Evolutionary conservation across 352 stramenopile genomes (phyloP), one percentile per base, ranked within the genome.

Genomic region (Pythium graminicola): DNA sequence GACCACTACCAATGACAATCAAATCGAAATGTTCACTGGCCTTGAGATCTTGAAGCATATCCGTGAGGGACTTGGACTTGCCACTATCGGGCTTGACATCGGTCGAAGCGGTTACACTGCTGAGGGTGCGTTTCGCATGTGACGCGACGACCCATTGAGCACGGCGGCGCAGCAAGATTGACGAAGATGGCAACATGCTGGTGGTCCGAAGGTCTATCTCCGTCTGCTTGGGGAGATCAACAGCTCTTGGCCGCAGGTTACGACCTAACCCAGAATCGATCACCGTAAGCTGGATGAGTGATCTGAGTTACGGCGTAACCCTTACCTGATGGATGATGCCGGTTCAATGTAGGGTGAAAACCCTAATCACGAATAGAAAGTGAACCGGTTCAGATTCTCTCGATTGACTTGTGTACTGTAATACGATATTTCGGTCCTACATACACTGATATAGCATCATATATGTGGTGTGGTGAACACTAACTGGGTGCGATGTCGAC

Each of bases 1-100:
- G 86, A 0, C 86, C 86, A 42, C 79, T 93, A 63, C 86, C 86
- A 50, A 95, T 90, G 32, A 96, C 86, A 55, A 96, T 92, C 29
- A 93, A 56, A 52, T 94, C 83, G 58, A 93, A 94, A 63, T 95
- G 82, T 48, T 92, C 81, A 55, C 80, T 92, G 39, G 81, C 81
- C 41, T 84, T 84, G 41, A 95, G 66, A 43, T 91, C 79, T 40
- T 75, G 78, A 19, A 93, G 67, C 57, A 86, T 77, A 44, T 90
- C 67, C 38, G 59, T 77, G 39, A 93, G 62, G 43, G 70, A 57
- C 50, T 68, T 67, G 35, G 29, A 32, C 11, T 31, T 22, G 32
- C 17, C 40, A 45, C 22, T 32, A 27, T 27, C 36, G 51, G 27
- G 32, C 35, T 17, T 17, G 19, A 28, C 28, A 22, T 33, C 26